Conservation (phyloP, 805 yeast genomes). For the Candida sonorensis region DNA sequence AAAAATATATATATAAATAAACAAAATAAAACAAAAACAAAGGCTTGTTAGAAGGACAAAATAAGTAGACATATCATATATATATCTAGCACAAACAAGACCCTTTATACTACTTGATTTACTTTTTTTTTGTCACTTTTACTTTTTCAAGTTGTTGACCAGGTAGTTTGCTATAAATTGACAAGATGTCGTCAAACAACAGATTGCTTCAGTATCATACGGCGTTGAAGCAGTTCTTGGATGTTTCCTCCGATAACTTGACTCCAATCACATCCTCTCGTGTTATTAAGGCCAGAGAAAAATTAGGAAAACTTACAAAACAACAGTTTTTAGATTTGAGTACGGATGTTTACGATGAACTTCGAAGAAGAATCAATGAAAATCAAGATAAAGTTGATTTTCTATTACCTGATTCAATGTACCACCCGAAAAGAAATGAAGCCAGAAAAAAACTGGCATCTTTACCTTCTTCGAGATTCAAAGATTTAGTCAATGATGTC, state of each 20-base stretch:
- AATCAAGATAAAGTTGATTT: slow-evolving; percentile 47
- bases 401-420: slow-evolving; percentile 60
- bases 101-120: too few species aligned
- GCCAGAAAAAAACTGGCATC: slow-evolving; percentile 89
- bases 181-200: slow-evolving; percentile 11
- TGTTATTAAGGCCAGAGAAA: slow-evolving; percentile 79
- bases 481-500: slow-evolving; percentile 87
- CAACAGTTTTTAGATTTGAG: slow-evolving; percentile 85
- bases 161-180: too few species aligned
- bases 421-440: slow-evolving; percentile 92
- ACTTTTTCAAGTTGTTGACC: too few species aligned
- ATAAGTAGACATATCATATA: too few species aligned
- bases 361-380: slow-evolving; percentile 66
- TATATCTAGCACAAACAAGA: too few species aligned
- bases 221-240: slow-evolving; percentile 45
- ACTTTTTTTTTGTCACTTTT: too few species aligned
- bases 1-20: too few species aligned
- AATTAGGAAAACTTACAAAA: slow-evolving; percentile 69
- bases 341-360: slow-evolving; percentile 92
- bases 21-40: too few species aligned
- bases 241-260: slow-evolving; percentile 39
- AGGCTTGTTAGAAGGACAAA: too few species aligned
- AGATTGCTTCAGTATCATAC: slow-evolving; percentile 32
- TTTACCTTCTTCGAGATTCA: slow-evolving; percentile 74
- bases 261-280: slow-evolving; percentile 43